A percentile compares a stretch with the other conserved stretches of the same genome.
phyloP scores from a whole-genome alignment of 495 filamentous ascomycete species.

The Aspergillus bertholletiae region DNA sequence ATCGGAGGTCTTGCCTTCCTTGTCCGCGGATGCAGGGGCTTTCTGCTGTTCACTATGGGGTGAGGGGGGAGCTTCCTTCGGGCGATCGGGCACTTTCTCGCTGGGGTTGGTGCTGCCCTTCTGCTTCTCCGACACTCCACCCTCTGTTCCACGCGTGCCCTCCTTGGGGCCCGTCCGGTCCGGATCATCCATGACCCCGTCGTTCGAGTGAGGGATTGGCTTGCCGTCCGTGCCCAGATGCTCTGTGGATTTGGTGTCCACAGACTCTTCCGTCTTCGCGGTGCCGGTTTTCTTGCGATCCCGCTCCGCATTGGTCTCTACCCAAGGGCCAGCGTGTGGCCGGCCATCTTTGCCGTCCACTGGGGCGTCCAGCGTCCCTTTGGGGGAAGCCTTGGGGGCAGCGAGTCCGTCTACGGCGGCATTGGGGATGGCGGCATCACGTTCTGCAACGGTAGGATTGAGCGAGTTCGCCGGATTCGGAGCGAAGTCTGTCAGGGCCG shows the following conservation, averaged over 20 bases:
- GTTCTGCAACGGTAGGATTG: conserved; percentile 14
- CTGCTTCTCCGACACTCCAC: conserved; percentile 80
- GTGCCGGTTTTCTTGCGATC: conserved; percentile 49
- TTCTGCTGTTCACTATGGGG: conserved; percentile 74
- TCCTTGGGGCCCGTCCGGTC: conserved; percentile 68
- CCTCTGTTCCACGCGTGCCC: conserved; percentile 82
- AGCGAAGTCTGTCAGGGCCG: conserved; percentile 20
- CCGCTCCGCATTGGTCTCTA: conserved; percentile 62
- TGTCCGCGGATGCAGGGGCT: conserved; percentile 38
- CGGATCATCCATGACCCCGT: conserved; percentile 90
- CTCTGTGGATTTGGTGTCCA: conserved; percentile 30
- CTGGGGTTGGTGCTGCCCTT: conserved; percentile 63
- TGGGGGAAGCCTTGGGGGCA: conserved; percentile 22
- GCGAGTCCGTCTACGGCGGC: conserved; percentile 13
- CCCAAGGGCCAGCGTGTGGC: conserved; percentile 87
- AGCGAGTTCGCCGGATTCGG: conserved; percentile 13
- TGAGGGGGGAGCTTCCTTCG: conserved; percentile 79
- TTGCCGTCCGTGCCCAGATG: conserved; percentile 55
- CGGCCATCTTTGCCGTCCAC: conserved; percentile 95
- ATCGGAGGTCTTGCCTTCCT: conserved; percentile 37
- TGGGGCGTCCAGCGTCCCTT: conserved; percentile 81
- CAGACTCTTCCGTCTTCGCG: conserved; percentile 19
- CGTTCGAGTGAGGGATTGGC: conserved; percentile 71
- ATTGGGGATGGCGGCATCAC: conserved; percentile 21
- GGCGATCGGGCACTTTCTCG: conserved; percentile 74